phyloP scores from a whole-genome alignment of 1,139 yeast species.

The Pichia sp. region DNA sequence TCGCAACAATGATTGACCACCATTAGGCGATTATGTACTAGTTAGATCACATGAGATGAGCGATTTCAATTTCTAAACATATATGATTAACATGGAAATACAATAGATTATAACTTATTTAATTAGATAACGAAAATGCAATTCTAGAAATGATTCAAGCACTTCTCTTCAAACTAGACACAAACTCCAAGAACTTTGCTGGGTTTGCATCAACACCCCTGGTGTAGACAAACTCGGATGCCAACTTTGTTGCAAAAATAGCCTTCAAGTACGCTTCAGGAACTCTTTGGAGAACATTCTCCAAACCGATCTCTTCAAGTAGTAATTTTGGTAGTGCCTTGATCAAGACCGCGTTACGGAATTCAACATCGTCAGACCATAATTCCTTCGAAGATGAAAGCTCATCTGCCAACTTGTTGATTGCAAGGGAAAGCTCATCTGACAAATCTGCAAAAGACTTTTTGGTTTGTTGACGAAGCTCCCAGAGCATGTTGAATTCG shows the following conservation, averaged over 20 bases:
- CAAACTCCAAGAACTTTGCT: conserved; percentile 69
- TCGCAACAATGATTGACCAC: no score
- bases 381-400: conserved; percentile 73
- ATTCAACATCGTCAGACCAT: conserved; percentile 73
- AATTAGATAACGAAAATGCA: no score
- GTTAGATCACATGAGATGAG: no score
- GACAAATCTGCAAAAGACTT: conserved; percentile 72
- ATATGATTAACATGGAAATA: no score
- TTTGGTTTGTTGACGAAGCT: conserved; percentile 60
- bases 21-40: no score
- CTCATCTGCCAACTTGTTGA: conserved; percentile 86
- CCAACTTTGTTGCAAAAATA: conserved; percentile 82
- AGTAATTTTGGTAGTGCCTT: conserved; percentile 78
- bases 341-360: conserved; percentile 69
- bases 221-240: conserved; percentile 83
- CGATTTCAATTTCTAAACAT: no score
- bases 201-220: conserved; percentile 80
- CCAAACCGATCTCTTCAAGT: conserved; percentile 68
- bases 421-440: conserved; percentile 78
- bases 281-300: conserved; percentile 62
- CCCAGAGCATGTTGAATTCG: conserved; percentile 88
- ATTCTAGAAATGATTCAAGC: no score
- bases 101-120: no score
- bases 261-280: conserved; percentile 88
- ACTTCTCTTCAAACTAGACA: conserved; percentile 23